Percentiles rank a stretch among this genome's conserved stretches.
phyloP scores from a whole-genome alignment of 306 rosid species.

The Fragaria iinumae region DNA sequence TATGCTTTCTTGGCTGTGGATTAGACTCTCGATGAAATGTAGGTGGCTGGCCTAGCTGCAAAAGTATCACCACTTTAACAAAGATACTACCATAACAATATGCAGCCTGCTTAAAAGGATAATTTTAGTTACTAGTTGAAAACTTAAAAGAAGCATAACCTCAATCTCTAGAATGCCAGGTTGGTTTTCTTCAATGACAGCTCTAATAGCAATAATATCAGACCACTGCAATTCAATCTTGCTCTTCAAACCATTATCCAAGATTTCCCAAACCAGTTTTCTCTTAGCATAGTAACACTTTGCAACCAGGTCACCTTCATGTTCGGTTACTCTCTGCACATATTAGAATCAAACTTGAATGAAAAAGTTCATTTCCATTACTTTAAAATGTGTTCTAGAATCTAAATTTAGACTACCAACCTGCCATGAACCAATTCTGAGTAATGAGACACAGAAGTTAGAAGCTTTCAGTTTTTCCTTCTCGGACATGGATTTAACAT shows the following conservation, averaged over 20 bases:
- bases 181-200: slow-evolving; percentile 22
- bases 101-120: not conserved
- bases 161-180: slow-evolving; percentile 46
- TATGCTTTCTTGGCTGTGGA: slow-evolving; percentile 36
- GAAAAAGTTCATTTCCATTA: not conserved
- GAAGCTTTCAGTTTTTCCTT: slow-evolving; percentile 39
- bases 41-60: slow-evolving; percentile 34
- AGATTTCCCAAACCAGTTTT: slow-evolving; percentile 64
- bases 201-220: slow-evolving; percentile 40
- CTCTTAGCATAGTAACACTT: slow-evolving; percentile 51
- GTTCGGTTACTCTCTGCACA: slow-evolving; percentile 34
- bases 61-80: not conserved
- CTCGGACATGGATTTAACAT: not conserved
- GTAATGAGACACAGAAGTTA: slow-evolving; percentile 25
- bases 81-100: not conserved
- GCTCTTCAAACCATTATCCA: slow-evolving; percentile 37
- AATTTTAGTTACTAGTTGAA: not conserved
- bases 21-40: slow-evolving; percentile 22
- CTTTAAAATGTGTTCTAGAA: not conserved
- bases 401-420: slow-evolving; percentile 10
- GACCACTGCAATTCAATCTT: slow-evolving; percentile 57
- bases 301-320: slow-evolving; percentile 45
- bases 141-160: slow-evolving; percentile 15
- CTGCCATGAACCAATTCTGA: slow-evolving; percentile 47
- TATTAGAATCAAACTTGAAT: not conserved